phyloP scores from a whole-genome alignment of 2,329 filamentous ascomycete genomes.

The Cercospora janseana region DNA sequence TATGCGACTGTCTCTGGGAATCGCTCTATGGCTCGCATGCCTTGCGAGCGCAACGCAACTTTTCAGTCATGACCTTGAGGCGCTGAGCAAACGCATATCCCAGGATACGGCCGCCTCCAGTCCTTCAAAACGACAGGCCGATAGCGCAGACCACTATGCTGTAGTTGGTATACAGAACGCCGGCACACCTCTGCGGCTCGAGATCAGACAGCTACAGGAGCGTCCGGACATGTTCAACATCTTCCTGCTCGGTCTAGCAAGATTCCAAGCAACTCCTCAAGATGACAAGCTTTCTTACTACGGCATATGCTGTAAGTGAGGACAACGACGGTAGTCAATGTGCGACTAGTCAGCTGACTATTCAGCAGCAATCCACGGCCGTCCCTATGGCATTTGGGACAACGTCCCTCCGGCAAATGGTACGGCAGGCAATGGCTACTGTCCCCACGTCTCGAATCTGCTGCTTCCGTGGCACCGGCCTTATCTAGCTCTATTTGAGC shows the following conservation, averaged over 20 bases:
- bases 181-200: slow-evolving; percentile 52
- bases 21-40: background rate
- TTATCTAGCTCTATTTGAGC: slow-evolving; percentile 60
- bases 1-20: too few species aligned
- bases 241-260: slow-evolving; percentile 70
- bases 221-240: slow-evolving; percentile 70
- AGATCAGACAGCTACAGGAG: slow-evolving; percentile 65
- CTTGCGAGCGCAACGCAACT: slow-evolving; percentile 10
- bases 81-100: too few species aligned
- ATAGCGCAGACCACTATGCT: slow-evolving; percentile 21
- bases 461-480: slow-evolving; percentile 84
- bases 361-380: slow-evolving; percentile 70
- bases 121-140: slow-evolving; percentile 21
- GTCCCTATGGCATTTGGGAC: slow-evolving; percentile 63
- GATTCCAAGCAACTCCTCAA: slow-evolving; percentile 68
- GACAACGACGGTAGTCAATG: background rate
- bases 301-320: slow-evolving; percentile 65
- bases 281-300: slow-evolving; percentile 69
- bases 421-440: slow-evolving; percentile 65
- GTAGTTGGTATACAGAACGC: slow-evolving; percentile 36
- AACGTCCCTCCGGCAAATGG: slow-evolving; percentile 49
- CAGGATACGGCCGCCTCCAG: too few species aligned
- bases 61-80: slow-evolving; percentile 23
- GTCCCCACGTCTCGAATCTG: slow-evolving; percentile 70
- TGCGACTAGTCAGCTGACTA: background rate